Conservation (phyloP, 2,329 filamentous ascomycete species). For the Penicillium psychrosexuale region DNA sequence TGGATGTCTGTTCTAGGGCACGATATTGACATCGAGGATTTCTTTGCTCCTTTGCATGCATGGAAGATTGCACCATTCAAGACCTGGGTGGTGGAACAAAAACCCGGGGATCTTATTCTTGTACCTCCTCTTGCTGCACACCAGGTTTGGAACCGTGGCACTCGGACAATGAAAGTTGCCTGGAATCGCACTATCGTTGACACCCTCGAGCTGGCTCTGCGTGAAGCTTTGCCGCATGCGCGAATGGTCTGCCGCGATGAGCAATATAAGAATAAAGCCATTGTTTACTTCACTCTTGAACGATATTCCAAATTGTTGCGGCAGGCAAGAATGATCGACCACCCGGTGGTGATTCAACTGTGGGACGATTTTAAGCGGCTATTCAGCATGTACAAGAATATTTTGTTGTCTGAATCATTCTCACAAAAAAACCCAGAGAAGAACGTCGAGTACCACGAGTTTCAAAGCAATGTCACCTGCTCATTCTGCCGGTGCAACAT, state of each 20-base stretch:
- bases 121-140: constrained; percentile 91
- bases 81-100: constrained; percentile 89
- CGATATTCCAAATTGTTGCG: constrained; percentile 66
- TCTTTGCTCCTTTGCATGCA: constrained; percentile 92
- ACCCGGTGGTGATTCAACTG: constrained; percentile 64
- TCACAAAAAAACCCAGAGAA: constrained; percentile 59
- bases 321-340: constrained; percentile 50
- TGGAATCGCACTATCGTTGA: constrained; percentile 96
- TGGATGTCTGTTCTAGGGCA: constrained; percentile 91
- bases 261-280: constrained; percentile 98
- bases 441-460: constrained; percentile 71
- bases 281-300: constrained; percentile 79
- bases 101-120: constrained; percentile 84
- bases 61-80: constrained; percentile 94
- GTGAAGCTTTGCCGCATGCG: constrained; percentile 83
- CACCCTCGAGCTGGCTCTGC: constrained; percentile 79
- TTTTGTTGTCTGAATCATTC: constrained; percentile 85
- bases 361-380: constrained; percentile 77
- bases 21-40: constrained; percentile 93
- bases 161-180: constrained; percentile 92
- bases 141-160: constrained; percentile 97
- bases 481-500: constrained; percentile 95
- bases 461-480: constrained; percentile 89
- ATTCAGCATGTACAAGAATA: constrained; percentile 71
- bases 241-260: constrained; percentile 93